Base-by-base conservation (phyloP, 2,329 filamentous ascomycete species). In the Aaosphaeria pasadenensis region DNA sequence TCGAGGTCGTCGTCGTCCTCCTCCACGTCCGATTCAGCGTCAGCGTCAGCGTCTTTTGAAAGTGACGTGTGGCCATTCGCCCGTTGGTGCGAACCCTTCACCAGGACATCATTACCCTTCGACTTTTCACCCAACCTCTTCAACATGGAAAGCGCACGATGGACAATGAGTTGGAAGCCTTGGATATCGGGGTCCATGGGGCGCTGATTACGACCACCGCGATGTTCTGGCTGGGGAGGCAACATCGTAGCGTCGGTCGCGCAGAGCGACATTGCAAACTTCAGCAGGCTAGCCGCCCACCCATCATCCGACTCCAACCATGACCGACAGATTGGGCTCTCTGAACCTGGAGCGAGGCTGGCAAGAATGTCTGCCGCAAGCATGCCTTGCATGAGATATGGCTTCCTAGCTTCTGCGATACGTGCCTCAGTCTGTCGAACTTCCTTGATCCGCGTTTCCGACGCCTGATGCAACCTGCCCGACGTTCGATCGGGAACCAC, bases 301-400 rank as follows among this genome's bases (percentile, higher is more conserved):
- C 88, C 89, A 58, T 95, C 91, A 39, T 87, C 84, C 4, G 88
- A 90, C 36, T 86, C 83, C 6, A 97, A 80, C 91, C 94, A 97
- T 0, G 82, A 77, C 47, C 83, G 83, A 4, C 91, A 87, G 6
- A 96, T 73, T 4, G 83, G 80, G 11, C 80, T 80, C 55, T 95
- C 90, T n/a, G 83, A 78, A 4, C 81, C 80, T 2, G 86, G 86
- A 3, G 84, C 83, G 30, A 96, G 77, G 7, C 85, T 85, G 0
- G 90, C 84, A 3, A 97, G 74, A 44, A 97, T 95, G 57, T 97
- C 91, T 0, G 90, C 91, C 1, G 91, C 88, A 5, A 97, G 78
- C 59, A 97, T 82, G 1, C 91, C 91, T 71, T 99, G 94, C 80
- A 95, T 94, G 7, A 99, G 74, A 60, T 90, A 86, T 0, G 94